Evolutionary conservation across 169 alveolate genomes (phyloP), one percentile per base, ranked within the genome.

Genomic region (Plasmodium cynomolgi): DNA sequence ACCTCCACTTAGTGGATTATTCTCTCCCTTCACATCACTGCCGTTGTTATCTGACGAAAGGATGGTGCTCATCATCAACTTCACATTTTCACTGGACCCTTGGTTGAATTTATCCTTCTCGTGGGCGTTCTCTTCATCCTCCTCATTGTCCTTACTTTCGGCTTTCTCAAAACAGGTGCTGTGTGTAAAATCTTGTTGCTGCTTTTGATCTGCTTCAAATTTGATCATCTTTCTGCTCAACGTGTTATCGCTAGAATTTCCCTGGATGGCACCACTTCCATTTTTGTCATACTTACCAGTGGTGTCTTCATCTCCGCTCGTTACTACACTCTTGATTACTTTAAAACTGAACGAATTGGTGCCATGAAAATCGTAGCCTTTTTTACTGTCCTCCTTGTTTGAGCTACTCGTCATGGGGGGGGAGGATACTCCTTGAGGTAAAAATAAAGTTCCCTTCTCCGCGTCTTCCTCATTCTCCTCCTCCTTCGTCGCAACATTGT

Each of bases 11-110:
- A 17, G 56, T 2, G 7, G 23, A 56, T 58, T 68, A 41, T 71
- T 58, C 39, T 56, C 94, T 20, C 50, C 77, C 86, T 77, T 90
- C 39, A 41, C 58, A 9, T 91, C 90, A 20, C 34, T 37, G 39
- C 58, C 81, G 29, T 17, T 72, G 23, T 72, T 50, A n/a, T 62
- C 84, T 4, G 34, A 50, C 23, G 62, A 47, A 8, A 31, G 13
- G 13, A 29, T 23, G n/a, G 37, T 68, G 62, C 44, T 71, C 34
- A 29, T 29, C 56, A 23, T 74, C n/a, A 74, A 37, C 39, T 73
- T 80, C 20, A 31, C 47, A 26, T 91, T 90, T 79, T 83, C 92
- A 39, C 72, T 81, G 5, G 77, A 20, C 54, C 74, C 79, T 15
- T 39, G 50, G 37, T 86, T 77, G 9, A n/a, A 74, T 39, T 72